A percentile compares a stretch with the other conserved stretches of the same genome.
Evolutionary conservation across 495 filamentous ascomycete genomes (phyloP).

Genomic region (Tuber aestivum): DNA sequence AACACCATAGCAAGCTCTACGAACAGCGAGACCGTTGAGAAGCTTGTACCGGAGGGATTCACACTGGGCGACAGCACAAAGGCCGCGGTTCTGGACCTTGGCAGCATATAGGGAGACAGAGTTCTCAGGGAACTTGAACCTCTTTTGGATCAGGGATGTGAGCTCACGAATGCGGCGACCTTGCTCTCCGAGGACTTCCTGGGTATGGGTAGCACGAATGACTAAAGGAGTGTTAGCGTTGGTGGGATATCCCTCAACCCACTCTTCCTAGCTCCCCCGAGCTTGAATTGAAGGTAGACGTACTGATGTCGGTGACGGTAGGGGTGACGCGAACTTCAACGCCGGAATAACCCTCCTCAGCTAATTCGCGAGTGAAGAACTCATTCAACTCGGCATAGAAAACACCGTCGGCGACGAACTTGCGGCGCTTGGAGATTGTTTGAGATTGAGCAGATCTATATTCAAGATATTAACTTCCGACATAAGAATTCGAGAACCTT

Average conservation of each 20-base stretch:
- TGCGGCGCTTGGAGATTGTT: slow-evolving; percentile 88
- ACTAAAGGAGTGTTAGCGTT: slow-evolving; percentile 48
- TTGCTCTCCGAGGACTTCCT: slow-evolving; percentile 99
- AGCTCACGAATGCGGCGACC: slow-evolving; percentile 99
- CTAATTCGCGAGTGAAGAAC: slow-evolving; percentile 99
- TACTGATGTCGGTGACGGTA: slow-evolving; percentile 98
- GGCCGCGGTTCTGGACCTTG: slow-evolving; percentile 99
- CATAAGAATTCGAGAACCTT: slow-evolving; percentile 10
- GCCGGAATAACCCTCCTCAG: slow-evolving; percentile 99
- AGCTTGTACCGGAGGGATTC: slow-evolving; percentile 99
- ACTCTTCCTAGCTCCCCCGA: neutral
- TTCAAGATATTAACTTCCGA: slow-evolving; percentile 20
- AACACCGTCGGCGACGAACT: slow-evolving; percentile 99
- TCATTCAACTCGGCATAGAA: slow-evolving; percentile 99
- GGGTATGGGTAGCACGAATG: slow-evolving; percentile 99
- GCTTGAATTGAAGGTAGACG: slow-evolving; percentile 35
- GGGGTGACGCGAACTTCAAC: slow-evolving; percentile 99
- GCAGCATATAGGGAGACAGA: slow-evolving; percentile 98
- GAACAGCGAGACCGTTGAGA: slow-evolving; percentile 95
- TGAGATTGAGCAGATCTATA: slow-evolving; percentile 41
- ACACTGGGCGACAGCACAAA: slow-evolving; percentile 99
- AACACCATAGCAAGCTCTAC: slow-evolving; percentile 98
- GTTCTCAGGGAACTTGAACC: slow-evolving; percentile 99
- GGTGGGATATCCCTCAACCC: slow-evolving; percentile 1
- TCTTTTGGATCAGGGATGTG: slow-evolving; percentile 99